These are phyloP conservation scores for Mycena leptocephala DNA, from an alignment of 768 basidiomycete genomes.

Conservation along the genomic window DNA sequence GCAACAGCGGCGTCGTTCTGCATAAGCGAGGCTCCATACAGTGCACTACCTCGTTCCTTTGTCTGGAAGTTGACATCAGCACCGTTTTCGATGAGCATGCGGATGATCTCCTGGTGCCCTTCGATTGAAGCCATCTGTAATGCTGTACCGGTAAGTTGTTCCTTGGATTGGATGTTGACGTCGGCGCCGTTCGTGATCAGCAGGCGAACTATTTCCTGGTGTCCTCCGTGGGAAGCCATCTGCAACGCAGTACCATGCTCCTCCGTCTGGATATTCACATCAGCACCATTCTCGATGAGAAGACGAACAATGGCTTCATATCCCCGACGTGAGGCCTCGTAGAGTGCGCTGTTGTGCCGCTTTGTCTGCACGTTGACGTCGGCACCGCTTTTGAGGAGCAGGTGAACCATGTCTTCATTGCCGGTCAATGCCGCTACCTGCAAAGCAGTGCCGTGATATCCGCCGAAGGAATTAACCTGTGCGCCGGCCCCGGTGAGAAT, in stretches of 20 bases:
- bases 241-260: constrained; percentile 1
- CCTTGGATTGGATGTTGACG: background rate
- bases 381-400: background rate
- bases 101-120: background rate
- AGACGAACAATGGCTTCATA: background rate
- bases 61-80: constrained; percentile 1
- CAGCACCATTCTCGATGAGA: background rate
- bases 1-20: background rate
- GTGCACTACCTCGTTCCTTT: background rate
- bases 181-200: background rate
- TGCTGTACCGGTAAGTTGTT: background rate
- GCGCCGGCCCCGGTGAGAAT: background rate
- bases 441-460: background rate
- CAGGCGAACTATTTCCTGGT: background rate
- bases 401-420: background rate
- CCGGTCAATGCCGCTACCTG: background rate
- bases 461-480: background rate
- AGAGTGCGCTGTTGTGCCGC: background rate
- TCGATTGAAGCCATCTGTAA: background rate
- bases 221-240: background rate
- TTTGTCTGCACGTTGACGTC: background rate
- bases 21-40: background rate
- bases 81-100: background rate
- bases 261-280: background rate
- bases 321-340: background rate